phyloP scores from a whole-genome alignment of 257 asterid genomes.

The Verbena officinalis region DNA sequence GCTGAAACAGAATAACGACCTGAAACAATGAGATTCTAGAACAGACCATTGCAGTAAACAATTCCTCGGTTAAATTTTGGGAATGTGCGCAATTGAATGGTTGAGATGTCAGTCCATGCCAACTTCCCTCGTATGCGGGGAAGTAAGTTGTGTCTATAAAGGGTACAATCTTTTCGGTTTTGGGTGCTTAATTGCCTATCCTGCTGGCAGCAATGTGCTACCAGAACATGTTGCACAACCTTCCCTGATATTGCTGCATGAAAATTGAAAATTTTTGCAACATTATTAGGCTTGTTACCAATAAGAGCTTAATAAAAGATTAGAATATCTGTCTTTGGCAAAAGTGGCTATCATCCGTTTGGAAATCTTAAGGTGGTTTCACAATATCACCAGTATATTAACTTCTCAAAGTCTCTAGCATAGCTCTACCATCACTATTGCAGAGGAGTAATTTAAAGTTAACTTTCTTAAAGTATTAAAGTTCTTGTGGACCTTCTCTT shows the following conservation, averaged over 20 bases:
- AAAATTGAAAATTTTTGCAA: constrained; percentile 57
- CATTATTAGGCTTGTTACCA: constrained; percentile 45
- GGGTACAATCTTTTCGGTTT: constrained; percentile 59
- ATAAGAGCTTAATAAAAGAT: constrained; percentile 38
- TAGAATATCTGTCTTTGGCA: constrained; percentile 21
- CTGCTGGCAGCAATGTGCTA: constrained; percentile 96
- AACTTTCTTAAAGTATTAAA: constrained; percentile 18
- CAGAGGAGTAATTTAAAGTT: background rate
- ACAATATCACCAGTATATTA: background rate
- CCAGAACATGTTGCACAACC: constrained; percentile 87
- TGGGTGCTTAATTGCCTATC: constrained; percentile 78
- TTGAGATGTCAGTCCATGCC: constrained; percentile 78
- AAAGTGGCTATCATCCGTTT: constrained; percentile 7
- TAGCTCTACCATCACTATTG: background rate
- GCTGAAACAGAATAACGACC: constrained; percentile 67
- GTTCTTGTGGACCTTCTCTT: background rate
- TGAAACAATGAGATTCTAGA: constrained; percentile 85
- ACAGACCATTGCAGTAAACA: constrained; percentile 98
- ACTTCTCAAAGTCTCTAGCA: constrained; percentile 3
- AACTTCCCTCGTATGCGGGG: constrained; percentile 64
- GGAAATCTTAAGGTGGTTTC: constrained; percentile 20
- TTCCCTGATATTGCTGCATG: constrained; percentile 97
- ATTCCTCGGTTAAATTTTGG: constrained; percentile 68
- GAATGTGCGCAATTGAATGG: constrained; percentile 65
- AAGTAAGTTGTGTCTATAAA: constrained; percentile 65